Base-by-base conservation (phyloP, 208 protist species). In the Vickermania spadyakhi region DNA sequence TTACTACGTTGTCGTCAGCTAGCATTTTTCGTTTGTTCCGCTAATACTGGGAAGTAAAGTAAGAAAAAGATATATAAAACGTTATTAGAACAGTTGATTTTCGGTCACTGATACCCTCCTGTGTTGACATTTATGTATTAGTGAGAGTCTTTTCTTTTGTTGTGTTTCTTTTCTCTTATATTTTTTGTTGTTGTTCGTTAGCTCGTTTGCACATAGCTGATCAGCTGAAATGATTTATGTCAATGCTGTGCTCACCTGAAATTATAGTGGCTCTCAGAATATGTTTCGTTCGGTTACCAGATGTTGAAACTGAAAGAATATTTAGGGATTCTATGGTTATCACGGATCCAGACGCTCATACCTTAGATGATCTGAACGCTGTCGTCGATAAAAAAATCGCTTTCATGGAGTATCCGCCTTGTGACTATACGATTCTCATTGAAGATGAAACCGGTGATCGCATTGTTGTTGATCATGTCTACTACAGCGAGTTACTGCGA, bases 391-490 rank as follows among this genome's bases (percentile, higher is more conserved):
- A 65, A 11, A 93, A 93, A 57, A 68, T 93, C 2, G 62, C 50
- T 7, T 93, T 93, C 59, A 93, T 93, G 80, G 79, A 88, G 41
- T 60, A 84, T 18, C 56, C 66, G 1, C 41, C 63, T 14, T 22
- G 66, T 14, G 73, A 84, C 18, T 82, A 88, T 51, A 85, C 76
- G 13, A 68, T 86, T 28, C 84, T 93, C 51, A 74, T 80, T 70
- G 56, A 56, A 7, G 78, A 90, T 29, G 51, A 57, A 52, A 62
- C 60, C 21, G 69, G 73, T 0, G 82, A 93, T 59, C 76, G 80
- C n/a, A 51, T 93, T 14, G 86, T 93, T 0, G 83, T 93, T 0
- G 86, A 93, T 57, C 78, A 79, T 56, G 72, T 77, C n/a, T 84
- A 89, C 52, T 81, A 83, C 27, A 62, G 31, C 23, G 62, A 77